These are phyloP conservation scores for Cercis canadensis DNA, from an alignment of 306 rosid genomes.

Conservation along the genomic window DNA sequence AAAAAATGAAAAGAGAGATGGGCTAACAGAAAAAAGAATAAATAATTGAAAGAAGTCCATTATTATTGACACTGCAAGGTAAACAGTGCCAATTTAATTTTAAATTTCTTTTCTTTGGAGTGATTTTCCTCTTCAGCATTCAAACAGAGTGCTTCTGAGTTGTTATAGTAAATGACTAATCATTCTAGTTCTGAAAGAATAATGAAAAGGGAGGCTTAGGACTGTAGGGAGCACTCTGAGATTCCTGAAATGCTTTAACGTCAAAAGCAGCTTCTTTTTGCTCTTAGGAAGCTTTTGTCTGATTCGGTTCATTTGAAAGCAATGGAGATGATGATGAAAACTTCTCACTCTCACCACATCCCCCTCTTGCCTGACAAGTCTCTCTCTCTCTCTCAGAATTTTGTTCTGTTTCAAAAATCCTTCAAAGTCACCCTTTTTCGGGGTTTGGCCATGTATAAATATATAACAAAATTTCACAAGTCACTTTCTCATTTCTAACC, in stretches of 20 bases:
- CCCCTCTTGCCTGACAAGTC: conserved; percentile 55
- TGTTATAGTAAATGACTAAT: conserved; percentile 71
- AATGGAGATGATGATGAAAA: conserved; percentile 69
- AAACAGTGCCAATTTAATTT: conserved; percentile 19
- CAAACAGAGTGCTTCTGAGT: conserved; percentile 40
- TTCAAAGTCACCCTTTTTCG: conserved; percentile 42
- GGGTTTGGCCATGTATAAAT: conserved; percentile 42
- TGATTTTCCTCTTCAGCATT: conserved; percentile 38
- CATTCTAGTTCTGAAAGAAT: conserved; percentile 72
- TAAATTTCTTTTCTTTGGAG: conserved; percentile 28
- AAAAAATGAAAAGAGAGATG: too few species aligned
- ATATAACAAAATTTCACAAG: conserved; percentile 38
- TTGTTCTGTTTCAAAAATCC: conserved; percentile 45
- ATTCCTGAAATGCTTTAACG: conserved; percentile 77
- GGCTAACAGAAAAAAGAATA: too few species aligned
- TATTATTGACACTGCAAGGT: conserved; percentile 27
- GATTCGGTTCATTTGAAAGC: conserved; percentile 85
- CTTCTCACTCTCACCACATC: conserved; percentile 43
- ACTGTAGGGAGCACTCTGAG: conserved; percentile 62
- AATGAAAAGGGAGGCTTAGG: conserved; percentile 69
- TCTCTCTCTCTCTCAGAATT: conserved; percentile 35
- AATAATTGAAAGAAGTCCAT: not conserved
- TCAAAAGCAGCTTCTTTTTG: conserved; percentile 73
- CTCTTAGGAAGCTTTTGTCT: conserved; percentile 81
- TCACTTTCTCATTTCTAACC: conserved; percentile 69